These are phyloP conservation scores for Leccinum subgranulosum DNA, from an alignment of 768 basidiomycete species.

Conservation along the genomic window DNA sequence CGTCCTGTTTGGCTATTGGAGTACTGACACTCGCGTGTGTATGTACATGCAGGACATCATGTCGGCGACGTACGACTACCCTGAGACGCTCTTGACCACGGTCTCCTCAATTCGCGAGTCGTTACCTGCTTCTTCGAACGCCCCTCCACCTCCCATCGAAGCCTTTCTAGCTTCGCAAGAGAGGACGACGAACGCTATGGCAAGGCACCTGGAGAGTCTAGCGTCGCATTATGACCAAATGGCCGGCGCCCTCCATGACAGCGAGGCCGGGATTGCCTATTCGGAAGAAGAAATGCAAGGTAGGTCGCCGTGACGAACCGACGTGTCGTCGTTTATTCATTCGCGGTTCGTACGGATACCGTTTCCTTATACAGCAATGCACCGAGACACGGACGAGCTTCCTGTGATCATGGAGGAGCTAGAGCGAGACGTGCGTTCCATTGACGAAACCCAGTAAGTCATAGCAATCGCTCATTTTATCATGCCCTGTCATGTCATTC, in stretches of 20 bases:
- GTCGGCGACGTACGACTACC: slow-evolving; percentile 61
- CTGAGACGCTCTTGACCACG: slow-evolving; percentile 56
- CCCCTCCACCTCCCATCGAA: slow-evolving; percentile 40
- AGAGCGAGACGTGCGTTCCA: slow-evolving; percentile 51
- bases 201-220: slow-evolving; percentile 65
- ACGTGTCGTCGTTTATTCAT: neutral
- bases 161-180: slow-evolving; percentile 49
- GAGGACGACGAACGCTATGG: slow-evolving; percentile 60
- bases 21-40: neutral
- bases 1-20: neutral
- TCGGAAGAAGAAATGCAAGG: slow-evolving; percentile 69
- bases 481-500: neutral
- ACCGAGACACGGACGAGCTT: slow-evolving; percentile 75
- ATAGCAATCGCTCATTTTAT: neutral
- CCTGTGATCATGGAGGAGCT: slow-evolving; percentile 72
- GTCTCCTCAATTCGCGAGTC: slow-evolving; percentile 54
- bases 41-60: slow-evolving; percentile 49
- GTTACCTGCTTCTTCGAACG: slow-evolving; percentile 39
- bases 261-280: slow-evolving; percentile 65
- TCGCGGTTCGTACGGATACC: neutral
- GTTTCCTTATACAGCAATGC: slow-evolving; percentile 54
- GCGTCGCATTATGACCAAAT: slow-evolving; percentile 77
- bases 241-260: slow-evolving; percentile 61
- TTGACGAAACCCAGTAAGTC: slow-evolving; percentile 58
- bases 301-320: slow-evolving; percentile 21